Evolutionary conservation across 2,329 filamentous ascomycete species (phyloP), one percentile per base, ranked within the genome.

Genomic region (Periglandula ipomoeae): DNA sequence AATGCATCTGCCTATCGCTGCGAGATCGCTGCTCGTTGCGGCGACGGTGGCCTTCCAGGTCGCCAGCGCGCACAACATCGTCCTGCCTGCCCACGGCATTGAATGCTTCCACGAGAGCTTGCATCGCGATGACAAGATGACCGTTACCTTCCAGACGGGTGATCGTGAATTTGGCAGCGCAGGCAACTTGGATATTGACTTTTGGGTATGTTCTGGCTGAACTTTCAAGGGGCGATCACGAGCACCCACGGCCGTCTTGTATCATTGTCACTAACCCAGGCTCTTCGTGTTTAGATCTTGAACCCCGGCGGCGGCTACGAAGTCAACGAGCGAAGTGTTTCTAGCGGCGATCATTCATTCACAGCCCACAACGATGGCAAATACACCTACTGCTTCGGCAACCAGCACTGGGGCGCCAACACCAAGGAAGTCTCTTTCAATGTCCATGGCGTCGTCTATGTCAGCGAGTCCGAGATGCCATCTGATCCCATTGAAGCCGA

Each of bases 381-480:
- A 71, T 96, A 87, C 73, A 75, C 80, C 50, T 98, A 98, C 81
- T 98, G 93, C 81, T 98, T 98, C 74, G 94, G 93, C 71, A 98
- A 98, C 71, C 91, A 97, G 75, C 85, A 93, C 68, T 98, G 91
- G 89, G 87, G 88, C 51, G 89, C 90, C 51, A 89, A 89, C 68
- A 94, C 82, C 65, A 98, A 98, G 73, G 93, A 98, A 69, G 91
- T 98, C 47, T 95, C 89, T 49, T 98, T 98, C 81, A 98, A 98
- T 68, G 93, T 98, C 46, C 93, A 98, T 71, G 93, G 93, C 59
- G 89, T 98, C 56, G 91, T 98, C 64, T 98, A 97, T 70, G 89
- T 98, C 46, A 86, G 87, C 49, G 93, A 97, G 69, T 75, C 79
- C 52, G 91, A 97, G 60, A 78, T 85, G 52, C 81, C 87, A 24